Percentiles rank a stretch among this genome's conserved stretches.
phyloP scores from a whole-genome alignment of 1,139 yeast species.

The Debaryomyces sp. region DNA sequence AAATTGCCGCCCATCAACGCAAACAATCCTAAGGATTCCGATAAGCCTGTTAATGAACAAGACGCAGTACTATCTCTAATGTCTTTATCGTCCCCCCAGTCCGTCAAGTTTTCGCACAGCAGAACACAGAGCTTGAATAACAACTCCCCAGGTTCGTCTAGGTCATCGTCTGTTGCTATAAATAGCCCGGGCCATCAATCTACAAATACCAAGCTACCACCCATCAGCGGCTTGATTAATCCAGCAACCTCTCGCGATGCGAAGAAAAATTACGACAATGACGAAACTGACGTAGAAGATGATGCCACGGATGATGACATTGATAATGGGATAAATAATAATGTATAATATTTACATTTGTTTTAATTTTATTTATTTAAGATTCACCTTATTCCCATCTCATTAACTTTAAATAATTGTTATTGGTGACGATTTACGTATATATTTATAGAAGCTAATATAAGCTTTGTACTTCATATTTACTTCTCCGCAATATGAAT shows the following conservation, averaged over 20 bases:
- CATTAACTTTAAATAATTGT: neutral
- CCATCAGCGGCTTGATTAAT: slow-evolving; percentile 33
- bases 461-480: neutral
- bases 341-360: neutral
- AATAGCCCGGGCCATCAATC: slow-evolving; percentile 20
- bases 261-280: slow-evolving; percentile 23
- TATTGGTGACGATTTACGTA: neutral
- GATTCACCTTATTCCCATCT: neutral
- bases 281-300: slow-evolving; percentile 38
- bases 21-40: slow-evolving; percentile 17
- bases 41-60: slow-evolving; percentile 31
- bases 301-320: slow-evolving; percentile 23
- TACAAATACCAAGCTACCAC: slow-evolving; percentile 30
- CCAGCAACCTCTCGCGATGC: slow-evolving; percentile 7
- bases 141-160: slow-evolving; percentile 24
- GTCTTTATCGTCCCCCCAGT: slow-evolving; percentile 49
- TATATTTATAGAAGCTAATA: neutral
- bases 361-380: slow-evolving; percentile 4
- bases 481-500: neutral
- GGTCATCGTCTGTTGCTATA: slow-evolving; percentile 26
- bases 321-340: slow-evolving; percentile 5
- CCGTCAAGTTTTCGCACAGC: slow-evolving; percentile 34
- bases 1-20: slow-evolving; percentile 38
- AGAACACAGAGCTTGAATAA: slow-evolving; percentile 34
- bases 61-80: slow-evolving; percentile 49